Evolutionary conservation across 2,329 filamentous ascomycete genomes (phyloP).

Genomic region (Emmonsiellopsis sp.): DNA sequence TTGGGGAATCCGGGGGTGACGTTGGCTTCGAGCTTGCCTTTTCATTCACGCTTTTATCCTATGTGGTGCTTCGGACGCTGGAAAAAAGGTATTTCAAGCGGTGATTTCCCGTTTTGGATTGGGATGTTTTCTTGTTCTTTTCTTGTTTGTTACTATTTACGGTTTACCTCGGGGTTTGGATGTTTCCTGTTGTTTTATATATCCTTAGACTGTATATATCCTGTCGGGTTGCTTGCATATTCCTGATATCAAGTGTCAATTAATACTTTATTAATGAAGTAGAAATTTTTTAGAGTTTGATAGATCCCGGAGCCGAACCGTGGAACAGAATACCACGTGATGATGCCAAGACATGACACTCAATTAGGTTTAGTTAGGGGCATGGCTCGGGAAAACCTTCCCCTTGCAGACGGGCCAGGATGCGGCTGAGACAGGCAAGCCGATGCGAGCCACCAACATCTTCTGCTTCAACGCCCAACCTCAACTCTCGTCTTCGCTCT

Average conservation of each 20-base stretch:
- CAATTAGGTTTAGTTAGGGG: no score
- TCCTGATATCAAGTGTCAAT: no score
- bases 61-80: not conserved
- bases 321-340: no score
- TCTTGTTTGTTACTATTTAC: not conserved
- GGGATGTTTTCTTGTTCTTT: not conserved
- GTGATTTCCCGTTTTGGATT: not conserved
- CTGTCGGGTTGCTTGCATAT: not conserved
- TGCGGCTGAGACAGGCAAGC: not conserved
- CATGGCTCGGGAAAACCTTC: not conserved
- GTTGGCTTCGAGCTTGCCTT: constrained; percentile 59
- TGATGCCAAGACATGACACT: no score
- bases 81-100: constrained; percentile 2
- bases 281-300: no score
- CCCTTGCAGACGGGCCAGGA: not conserved
- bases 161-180: no score
- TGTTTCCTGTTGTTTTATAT: no score
- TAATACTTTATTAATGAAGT: no score
- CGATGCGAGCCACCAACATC: not conserved
- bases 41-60: constrained; percentile 41
- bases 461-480: not conserved
- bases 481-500: not conserved
- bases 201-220: not conserved
- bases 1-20: constrained; percentile 46
- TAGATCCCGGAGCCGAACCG: no score